Evolutionary conservation across 495 filamentous ascomycete species (phyloP).

Genomic region (Elaphomyces granulatus): DNA sequence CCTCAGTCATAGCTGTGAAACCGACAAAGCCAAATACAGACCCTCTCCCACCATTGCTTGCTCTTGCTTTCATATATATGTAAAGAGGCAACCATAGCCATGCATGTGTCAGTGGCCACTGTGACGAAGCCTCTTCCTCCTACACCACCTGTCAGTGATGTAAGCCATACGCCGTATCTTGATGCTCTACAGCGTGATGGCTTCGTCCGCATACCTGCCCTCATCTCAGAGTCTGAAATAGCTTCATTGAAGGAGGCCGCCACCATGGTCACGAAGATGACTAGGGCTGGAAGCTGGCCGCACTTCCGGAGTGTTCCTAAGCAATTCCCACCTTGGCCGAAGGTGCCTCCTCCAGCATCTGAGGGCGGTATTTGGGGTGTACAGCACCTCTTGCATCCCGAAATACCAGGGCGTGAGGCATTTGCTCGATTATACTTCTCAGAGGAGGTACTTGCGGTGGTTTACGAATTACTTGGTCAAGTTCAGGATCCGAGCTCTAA

Average conservation of each 20-base stretch:
- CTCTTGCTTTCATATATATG: no score
- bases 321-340: slow-evolving; percentile 72
- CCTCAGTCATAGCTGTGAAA: no score
- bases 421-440: slow-evolving; percentile 58
- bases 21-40: no score
- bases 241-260: slow-evolving; percentile 40
- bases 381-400: slow-evolving; percentile 66
- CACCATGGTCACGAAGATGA: slow-evolving; percentile 35
- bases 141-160: neutral
- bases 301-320: slow-evolving; percentile 70
- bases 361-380: slow-evolving; percentile 70
- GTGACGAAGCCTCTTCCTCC: slow-evolving; percentile 1
- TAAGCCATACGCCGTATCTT: slow-evolving; percentile 18
- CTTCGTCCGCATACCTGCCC: slow-evolving; percentile 32
- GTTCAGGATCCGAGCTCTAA: slow-evolving; percentile 14
- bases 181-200: slow-evolving; percentile 33
- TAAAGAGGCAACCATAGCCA: no score
- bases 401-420: slow-evolving; percentile 35
- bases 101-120: no score
- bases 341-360: slow-evolving; percentile 29
- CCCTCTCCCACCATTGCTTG: no score
- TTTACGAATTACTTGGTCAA: slow-evolving; percentile 41
- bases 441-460: slow-evolving; percentile 38
- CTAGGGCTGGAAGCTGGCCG: slow-evolving; percentile 53
- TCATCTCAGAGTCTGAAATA: slow-evolving; percentile 35